Evolutionary conservation across 2,329 filamentous ascomycete species (phyloP), one percentile per base, ranked within the genome.

Genomic region (Botryotinia narcissicola): DNA sequence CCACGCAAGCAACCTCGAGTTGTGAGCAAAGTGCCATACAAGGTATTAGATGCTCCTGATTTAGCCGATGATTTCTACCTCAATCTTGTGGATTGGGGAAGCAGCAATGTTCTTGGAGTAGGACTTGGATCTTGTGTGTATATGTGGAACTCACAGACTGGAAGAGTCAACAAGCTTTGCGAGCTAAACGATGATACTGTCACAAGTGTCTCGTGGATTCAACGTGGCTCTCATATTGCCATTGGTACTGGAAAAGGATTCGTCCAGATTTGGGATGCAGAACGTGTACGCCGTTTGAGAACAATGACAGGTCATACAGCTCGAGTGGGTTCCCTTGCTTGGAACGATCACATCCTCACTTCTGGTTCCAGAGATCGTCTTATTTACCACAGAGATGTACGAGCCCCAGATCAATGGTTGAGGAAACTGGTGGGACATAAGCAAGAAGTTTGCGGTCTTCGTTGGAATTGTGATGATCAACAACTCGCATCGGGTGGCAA

Each of bases 261-360:
- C 51, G 95, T 99, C 4, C 95, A 98, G 81, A 98, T 99, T 63
- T 99, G 95, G 93, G 96, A 99, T 83, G 96, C 95, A 1, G 93
- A 97, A 80, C 91, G 92, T 81, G 90, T 92, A 75, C 90, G 95
- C 75, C 89, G 95, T 66, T 83, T 99, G 74, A 90, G 96, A 77
- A 98, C 95, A 12, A 99, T 99, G 96, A 97, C 94, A 10, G 96
- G 96, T 3, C 96, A 99, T 82, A 96, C 94, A 0, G 94, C 92
- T 74, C 90, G 96, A 74, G 96, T 99, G 57, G 96, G 96, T 37
- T 94, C 95, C 44, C 85, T 99, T 75, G 96, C 96, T 0, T 99
- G 96, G 96, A 99, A 99, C 80, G 94, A 96, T 70, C 96, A 99
- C 81, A 97, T 99, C 72, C 89, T 99, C 35, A 97, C 95, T 0